Conservation (phyloP, 805 yeast species). For the Candida montana region DNA sequence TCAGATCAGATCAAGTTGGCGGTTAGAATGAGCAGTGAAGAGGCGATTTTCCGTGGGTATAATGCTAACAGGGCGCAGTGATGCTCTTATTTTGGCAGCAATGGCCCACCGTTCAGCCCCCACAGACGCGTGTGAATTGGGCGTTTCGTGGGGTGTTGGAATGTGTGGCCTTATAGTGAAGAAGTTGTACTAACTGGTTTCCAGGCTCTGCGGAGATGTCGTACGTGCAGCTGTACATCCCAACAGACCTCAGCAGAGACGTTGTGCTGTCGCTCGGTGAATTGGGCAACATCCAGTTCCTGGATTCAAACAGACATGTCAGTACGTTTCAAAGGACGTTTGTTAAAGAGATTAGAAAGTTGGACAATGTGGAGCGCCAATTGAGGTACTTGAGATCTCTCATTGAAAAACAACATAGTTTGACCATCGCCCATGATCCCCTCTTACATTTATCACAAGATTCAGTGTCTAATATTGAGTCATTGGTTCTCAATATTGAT, state of each 20-base stretch:
- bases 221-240: constrained; percentile 83
- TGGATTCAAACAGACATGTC: constrained; percentile 79
- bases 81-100: no score
- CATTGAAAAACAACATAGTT: constrained; percentile 41
- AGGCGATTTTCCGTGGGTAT: constrained; percentile 36
- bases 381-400: constrained; percentile 49
- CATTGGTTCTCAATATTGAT: constrained; percentile 54
- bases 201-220: constrained; percentile 94
- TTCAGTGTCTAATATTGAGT: constrained; percentile 54
- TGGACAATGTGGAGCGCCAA: constrained; percentile 89
- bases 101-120: no score
- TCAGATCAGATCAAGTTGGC: background rate
- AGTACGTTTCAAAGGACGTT: constrained; percentile 86
- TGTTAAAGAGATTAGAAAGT: constrained; percentile 77
- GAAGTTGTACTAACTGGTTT: background rate
- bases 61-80: no score
- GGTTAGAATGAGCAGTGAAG: constrained; percentile 27
- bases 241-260: constrained; percentile 85
- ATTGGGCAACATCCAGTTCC: constrained; percentile 77
- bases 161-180: no score
- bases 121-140: no score
- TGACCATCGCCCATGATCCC: constrained; percentile 31
- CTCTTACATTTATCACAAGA: constrained; percentile 17
- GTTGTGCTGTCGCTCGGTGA: constrained; percentile 84
- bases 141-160: no score